A percentile compares a stretch with the other conserved stretches of the same genome.
Evolutionary conservation across 306 rosid species (phyloP).

Genomic region (Gastrolobium bilobum): DNA sequence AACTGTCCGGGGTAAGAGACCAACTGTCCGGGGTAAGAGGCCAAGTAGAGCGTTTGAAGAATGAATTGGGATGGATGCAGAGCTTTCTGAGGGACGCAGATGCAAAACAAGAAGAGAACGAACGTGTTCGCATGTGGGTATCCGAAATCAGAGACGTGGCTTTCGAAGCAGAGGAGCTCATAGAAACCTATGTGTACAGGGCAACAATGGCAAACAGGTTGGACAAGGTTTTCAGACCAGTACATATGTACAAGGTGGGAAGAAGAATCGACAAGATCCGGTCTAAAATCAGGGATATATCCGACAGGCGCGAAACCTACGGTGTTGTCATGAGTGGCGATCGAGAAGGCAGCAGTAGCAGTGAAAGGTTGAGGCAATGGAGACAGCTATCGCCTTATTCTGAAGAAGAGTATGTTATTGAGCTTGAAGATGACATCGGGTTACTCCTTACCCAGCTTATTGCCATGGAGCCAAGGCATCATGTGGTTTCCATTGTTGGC

Average conservation of each 20-base stretch:
- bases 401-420: constrained; percentile 58
- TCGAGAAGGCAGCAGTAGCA: background rate
- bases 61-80: constrained; percentile 57
- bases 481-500: constrained; percentile 59
- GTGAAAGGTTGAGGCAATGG: constrained; percentile 48
- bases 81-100: constrained; percentile 59
- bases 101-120: constrained; percentile 53
- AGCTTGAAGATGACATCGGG: constrained; percentile 52
- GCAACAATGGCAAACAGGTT: constrained; percentile 20
- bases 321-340: constrained; percentile 37
- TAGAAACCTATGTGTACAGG: constrained; percentile 52
- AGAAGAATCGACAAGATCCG: constrained; percentile 38
- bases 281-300: constrained; percentile 44
- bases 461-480: constrained; percentile 25
- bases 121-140: constrained; percentile 52
- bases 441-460: constrained; percentile 38
- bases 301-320: constrained; percentile 42
- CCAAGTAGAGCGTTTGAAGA: constrained; percentile 47
- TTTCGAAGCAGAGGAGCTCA: constrained; percentile 50
- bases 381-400: constrained; percentile 53
- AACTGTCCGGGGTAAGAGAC: constrained; percentile 30
- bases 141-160: constrained; percentile 58
- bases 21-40: constrained; percentile 32
- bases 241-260: constrained; percentile 23
- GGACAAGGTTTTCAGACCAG: constrained; percentile 30